Conservation (phyloP, 202 grass and related monocot genomes). For the Bolboschoenoplectus hybrid region DNA sequence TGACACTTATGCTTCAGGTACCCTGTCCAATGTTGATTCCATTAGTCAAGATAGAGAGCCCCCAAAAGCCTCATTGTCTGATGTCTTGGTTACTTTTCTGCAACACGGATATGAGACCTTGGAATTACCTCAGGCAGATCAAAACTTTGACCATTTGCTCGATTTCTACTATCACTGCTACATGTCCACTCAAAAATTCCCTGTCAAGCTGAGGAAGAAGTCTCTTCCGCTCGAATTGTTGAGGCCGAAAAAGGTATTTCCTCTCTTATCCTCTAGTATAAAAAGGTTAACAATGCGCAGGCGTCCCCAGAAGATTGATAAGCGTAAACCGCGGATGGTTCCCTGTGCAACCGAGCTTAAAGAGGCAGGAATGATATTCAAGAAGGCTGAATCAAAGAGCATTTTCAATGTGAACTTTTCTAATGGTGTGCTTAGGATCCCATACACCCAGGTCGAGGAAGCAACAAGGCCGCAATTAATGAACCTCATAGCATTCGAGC, state of each 20-base stretch:
- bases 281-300: conserved; percentile 23
- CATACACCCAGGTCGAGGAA: conserved; percentile 64
- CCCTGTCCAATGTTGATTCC: neutral
- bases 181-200: conserved; percentile 28
- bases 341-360: conserved; percentile 71
- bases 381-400: conserved; percentile 46
- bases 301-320: neutral
- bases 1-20: neutral
- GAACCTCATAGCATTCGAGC: conserved; percentile 76
- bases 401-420: conserved; percentile 60
- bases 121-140: neutral
- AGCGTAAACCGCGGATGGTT: conserved; percentile 43
- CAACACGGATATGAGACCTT: conserved; percentile 18
- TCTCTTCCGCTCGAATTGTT: neutral
- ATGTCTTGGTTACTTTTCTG: conserved; percentile 14
- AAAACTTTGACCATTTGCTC: conserved; percentile 35
- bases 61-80: conserved; percentile 5
- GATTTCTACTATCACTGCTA: conserved; percentile 27
- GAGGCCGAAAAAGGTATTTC: conserved; percentile 5
- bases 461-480: conserved; percentile 67
- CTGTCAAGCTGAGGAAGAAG: neutral
- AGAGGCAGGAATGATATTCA: conserved; percentile 75
- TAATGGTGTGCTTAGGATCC: conserved; percentile 53
- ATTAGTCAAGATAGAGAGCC: conserved; percentile 11
- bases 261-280: conserved; percentile 13